These are phyloP conservation scores for Basidiobolus meristosporus DNA, from an alignment of 371 early-diverging fungal species.

Conservation along the genomic window DNA sequence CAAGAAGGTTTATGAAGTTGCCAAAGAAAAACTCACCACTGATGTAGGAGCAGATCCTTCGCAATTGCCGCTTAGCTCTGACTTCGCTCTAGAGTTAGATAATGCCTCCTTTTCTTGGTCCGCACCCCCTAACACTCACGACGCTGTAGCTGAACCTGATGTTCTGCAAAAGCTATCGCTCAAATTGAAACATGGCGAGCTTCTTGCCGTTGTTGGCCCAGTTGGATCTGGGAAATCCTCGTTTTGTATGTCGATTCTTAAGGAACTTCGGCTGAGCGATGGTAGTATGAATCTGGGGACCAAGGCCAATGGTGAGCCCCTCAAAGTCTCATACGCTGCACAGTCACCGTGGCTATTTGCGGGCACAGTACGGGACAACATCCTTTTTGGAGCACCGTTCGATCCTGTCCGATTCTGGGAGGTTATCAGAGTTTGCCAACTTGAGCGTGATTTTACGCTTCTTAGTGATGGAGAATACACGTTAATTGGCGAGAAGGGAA, in stretches of 20 bases:
- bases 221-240: slow-evolving; percentile 82
- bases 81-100: neutral
- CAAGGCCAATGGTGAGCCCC: slow-evolving; percentile 32
- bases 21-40: neutral
- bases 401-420: slow-evolving; percentile 46
- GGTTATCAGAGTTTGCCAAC: slow-evolving; percentile 29
- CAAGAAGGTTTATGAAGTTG: neutral
- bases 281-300: slow-evolving; percentile 68
- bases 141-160: too few relatives aligned
- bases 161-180: slow-evolving; percentile 9
- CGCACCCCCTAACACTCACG: neutral
- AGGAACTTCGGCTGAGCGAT: slow-evolving; percentile 18
- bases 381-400: slow-evolving; percentile 70
- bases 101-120: neutral
- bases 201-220: slow-evolving; percentile 69
- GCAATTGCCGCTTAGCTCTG: slow-evolving; percentile 5
- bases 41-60: neutral
- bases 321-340: slow-evolving; percentile 75
- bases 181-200: slow-evolving; percentile 28
- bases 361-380: slow-evolving; percentile 78
- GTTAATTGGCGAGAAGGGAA: slow-evolving; percentile 89
- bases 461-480: slow-evolving; percentile 70
- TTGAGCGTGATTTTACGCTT: slow-evolving; percentile 53
- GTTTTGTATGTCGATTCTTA: slow-evolving; percentile 50
- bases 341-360: slow-evolving; percentile 91